Percentiles rank a stretch among this genome's conserved stretches.
These are phyloP conservation scores for Podospora anserina DNA, from an alignment of 495 filamentous ascomycete genomes.

Conservation along the genomic window DNA sequence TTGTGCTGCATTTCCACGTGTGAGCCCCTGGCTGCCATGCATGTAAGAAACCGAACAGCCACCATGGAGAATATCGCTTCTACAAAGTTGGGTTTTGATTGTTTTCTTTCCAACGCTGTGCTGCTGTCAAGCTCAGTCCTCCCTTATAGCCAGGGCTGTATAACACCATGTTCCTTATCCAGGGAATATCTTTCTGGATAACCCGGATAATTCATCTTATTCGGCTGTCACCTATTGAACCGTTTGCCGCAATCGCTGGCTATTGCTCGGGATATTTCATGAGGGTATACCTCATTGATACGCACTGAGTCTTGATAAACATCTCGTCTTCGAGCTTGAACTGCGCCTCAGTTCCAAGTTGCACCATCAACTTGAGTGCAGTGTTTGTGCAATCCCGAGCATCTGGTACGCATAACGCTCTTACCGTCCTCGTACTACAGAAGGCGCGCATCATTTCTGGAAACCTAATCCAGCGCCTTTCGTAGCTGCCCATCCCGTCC, in stretches of 20 bases:
- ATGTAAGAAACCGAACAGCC: neutral
- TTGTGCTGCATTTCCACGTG: neutral
- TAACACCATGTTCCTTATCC: neutral
- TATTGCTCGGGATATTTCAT: neutral
- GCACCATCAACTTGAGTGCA: neutral
- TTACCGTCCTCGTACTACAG: neutral
- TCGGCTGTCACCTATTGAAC: constrained; percentile 22
- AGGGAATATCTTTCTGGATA: neutral
- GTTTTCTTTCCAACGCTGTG: neutral
- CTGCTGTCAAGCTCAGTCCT: neutral
- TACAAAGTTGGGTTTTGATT: neutral
- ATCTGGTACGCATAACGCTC: neutral
- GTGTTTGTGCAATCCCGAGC: neutral
- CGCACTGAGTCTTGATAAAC: neutral
- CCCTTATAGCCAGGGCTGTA: neutral
- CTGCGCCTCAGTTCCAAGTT: neutral
- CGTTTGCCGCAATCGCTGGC: constrained; percentile 10
- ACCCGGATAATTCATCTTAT: constrained; percentile 20
- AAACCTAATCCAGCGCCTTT: neutral
- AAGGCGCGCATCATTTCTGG: neutral
- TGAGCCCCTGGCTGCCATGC: neutral
- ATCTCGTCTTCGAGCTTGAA: neutral
- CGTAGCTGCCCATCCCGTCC: neutral
- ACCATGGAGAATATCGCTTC: neutral
- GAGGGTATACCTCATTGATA: neutral